These are phyloP conservation scores for Leccinum huronense DNA, from an alignment of 1,284 basidiomycete species.

Conservation along the genomic window DNA sequence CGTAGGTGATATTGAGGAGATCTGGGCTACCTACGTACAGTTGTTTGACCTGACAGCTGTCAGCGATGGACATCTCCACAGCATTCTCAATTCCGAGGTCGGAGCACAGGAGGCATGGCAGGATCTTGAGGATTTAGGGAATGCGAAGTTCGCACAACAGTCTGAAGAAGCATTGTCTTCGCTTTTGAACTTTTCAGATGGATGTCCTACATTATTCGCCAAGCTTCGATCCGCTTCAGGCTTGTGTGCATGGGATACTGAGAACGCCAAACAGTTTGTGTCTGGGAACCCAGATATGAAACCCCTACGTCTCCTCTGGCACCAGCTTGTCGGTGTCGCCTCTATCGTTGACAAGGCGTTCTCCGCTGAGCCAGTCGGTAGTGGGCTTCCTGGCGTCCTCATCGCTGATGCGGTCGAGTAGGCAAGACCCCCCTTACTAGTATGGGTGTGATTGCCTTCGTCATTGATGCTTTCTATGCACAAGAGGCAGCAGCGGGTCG, in stretches of 20 bases:
- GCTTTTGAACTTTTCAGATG: constrained; percentile 6
- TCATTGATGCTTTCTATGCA: constrained; percentile 8
- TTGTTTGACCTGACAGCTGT: constrained; percentile 1
- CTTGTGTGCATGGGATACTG: constrained; percentile 7
- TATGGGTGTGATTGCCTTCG: constrained; percentile 10
- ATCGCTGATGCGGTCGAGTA: constrained; percentile 11
- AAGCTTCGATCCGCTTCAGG: constrained; percentile 7
- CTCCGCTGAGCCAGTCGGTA: not conserved
- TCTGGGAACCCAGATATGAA: constrained; percentile 10
- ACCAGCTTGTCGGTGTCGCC: constrained; percentile 11
- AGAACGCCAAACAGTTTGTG: constrained; percentile 3
- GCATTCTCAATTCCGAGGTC: constrained; percentile 1
- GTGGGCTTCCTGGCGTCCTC: not conserved
- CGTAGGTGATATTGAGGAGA: constrained; percentile 10
- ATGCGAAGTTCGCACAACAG: constrained; percentile 4
- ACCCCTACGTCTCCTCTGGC: constrained; percentile 11
- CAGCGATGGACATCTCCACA: constrained; percentile 1
- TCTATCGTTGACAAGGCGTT: constrained; percentile 7
- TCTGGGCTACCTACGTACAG: constrained; percentile 11
- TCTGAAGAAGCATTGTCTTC: constrained; percentile 2
- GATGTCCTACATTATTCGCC: constrained; percentile 6
- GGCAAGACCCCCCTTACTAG: constrained; percentile 12
- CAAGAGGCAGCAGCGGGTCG: constrained; percentile 6
- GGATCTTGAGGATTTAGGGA: constrained; percentile 7
- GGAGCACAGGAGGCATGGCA: constrained; percentile 2